Evolutionary conservation across 2,329 filamentous ascomycete species (phyloP).

Genomic region (Epichloe typhina): DNA sequence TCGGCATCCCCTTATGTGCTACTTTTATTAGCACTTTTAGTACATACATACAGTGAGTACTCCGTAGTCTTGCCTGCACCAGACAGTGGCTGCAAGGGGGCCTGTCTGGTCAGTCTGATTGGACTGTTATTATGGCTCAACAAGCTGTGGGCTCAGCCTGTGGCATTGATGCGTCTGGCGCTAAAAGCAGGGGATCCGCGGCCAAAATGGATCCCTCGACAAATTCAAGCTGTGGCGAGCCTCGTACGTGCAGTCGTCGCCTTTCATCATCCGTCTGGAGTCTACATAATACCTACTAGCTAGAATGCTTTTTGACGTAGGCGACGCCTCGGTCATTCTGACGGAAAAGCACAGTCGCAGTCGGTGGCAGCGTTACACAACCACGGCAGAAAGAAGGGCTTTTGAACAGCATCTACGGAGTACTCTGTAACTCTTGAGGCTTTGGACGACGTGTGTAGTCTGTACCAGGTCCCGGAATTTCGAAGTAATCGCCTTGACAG

Average conservation of each 20-base stretch:
- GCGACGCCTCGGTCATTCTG: background rate
- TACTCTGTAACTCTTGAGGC: no score
- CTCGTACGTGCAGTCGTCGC: no score
- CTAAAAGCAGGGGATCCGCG: conserved; percentile 8
- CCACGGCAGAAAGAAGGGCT: background rate
- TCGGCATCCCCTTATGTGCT: no score
- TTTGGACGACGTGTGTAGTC: no score
- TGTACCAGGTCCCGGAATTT: background rate
- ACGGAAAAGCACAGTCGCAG: background rate
- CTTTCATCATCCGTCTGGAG: no score
- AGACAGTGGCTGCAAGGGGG: conserved; percentile 1
- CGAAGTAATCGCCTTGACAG: no score
- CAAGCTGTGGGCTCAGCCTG: background rate
- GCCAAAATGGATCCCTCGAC: background rate
- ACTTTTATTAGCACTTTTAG: no score
- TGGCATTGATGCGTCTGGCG: conserved; percentile 19
- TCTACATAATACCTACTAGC: background rate
- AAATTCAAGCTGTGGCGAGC: no score
- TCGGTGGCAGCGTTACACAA: background rate
- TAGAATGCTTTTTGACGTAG: background rate
- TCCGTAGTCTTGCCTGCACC: no score
- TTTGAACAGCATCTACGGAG: background rate
- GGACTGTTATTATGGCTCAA: conserved; percentile 9
- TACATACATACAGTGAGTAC: no score
- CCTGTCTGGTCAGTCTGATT: conserved; percentile 13